phyloP scores from a whole-genome alignment of 2,329 filamentous ascomycete species.

The Alternaria conjuncta region DNA sequence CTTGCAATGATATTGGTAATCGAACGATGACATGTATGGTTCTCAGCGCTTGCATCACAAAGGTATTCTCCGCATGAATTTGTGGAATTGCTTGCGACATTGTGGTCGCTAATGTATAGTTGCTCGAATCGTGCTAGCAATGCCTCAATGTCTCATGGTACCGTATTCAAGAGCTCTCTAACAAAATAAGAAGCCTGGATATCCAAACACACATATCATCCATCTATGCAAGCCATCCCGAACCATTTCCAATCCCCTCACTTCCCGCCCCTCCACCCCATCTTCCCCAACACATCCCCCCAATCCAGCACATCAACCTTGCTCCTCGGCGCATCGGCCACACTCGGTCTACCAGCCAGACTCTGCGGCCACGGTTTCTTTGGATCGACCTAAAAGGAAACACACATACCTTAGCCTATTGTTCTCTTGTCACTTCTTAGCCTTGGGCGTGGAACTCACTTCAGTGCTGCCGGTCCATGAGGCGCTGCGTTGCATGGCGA shows the following conservation, averaged over 20 bases:
- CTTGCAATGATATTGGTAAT: neutral
- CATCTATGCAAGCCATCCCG: neutral
- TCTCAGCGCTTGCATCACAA: neutral
- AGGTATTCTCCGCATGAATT: neutral
- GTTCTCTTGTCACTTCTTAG: neutral
- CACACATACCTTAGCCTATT: constrained; percentile 12
- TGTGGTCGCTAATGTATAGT: neutral
- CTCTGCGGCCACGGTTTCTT: constrained; percentile 22
- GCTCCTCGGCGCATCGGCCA: constrained; percentile 14
- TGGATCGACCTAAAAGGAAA: constrained; percentile 17
- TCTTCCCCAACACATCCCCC: constrained; percentile 18
- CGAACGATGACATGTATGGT: neutral
- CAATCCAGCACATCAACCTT: constrained; percentile 28
- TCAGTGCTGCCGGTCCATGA: constrained; percentile 27
- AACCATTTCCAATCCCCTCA: neutral
- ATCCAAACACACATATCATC: neutral
- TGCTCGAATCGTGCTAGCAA: neutral
- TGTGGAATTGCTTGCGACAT: neutral
- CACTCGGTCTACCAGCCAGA: constrained; percentile 18
- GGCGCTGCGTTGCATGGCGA: constrained; percentile 17
- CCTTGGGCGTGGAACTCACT: constrained; percentile 23
- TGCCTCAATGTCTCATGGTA: neutral
- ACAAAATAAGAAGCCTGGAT: neutral
- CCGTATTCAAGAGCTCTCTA: neutral
- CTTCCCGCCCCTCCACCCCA: neutral